These are phyloP conservation scores for Xylariaceae sp. DNA, from an alignment of 2,329 filamentous ascomycete species.

Conservation along the genomic window DNA sequence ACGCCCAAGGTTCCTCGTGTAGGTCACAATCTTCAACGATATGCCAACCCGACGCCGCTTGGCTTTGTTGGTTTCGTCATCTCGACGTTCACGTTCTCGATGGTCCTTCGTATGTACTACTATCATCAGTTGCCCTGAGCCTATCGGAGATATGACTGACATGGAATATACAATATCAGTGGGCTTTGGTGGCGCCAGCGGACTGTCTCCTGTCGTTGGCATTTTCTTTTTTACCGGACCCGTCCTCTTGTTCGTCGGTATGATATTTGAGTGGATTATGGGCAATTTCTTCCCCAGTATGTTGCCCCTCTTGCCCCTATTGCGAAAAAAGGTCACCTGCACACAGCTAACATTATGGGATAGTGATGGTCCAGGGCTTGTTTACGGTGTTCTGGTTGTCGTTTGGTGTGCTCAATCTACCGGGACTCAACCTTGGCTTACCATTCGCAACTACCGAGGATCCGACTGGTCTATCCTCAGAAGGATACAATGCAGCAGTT, in stretches of 20 bases:
- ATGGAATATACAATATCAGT: neutral
- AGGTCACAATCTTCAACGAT: neutral
- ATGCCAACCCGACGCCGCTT: neutral
- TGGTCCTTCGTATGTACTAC: neutral
- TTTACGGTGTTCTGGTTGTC: conserved; percentile 9
- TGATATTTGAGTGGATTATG: conserved; percentile 8
- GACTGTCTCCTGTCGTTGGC: conserved; percentile 1
- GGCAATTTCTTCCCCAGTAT: conserved; percentile 6
- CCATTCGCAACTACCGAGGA: neutral
- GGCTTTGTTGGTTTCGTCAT: conserved; percentile 1
- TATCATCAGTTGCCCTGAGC: neutral
- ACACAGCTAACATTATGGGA: neutral
- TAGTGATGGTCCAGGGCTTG: conserved; percentile 6
- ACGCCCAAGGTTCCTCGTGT: neutral
- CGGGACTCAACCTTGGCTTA: neutral
- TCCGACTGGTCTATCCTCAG: conserved; percentile 1
- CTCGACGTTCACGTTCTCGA: conserved; percentile 1
- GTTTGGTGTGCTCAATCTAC: conserved; percentile 2
- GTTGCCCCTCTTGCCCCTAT: neutral
- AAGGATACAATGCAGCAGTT: conserved; percentile 5
- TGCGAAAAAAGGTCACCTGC: neutral
- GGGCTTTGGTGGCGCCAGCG: neutral
- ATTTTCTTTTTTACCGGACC: conserved; percentile 4
- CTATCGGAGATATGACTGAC: neutral
- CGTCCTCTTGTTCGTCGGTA: conserved; percentile 1